These are phyloP conservation scores for Mycosphaerella arachidis DNA, from an alignment of 2,329 filamentous ascomycete genomes.

Conservation along the genomic window DNA sequence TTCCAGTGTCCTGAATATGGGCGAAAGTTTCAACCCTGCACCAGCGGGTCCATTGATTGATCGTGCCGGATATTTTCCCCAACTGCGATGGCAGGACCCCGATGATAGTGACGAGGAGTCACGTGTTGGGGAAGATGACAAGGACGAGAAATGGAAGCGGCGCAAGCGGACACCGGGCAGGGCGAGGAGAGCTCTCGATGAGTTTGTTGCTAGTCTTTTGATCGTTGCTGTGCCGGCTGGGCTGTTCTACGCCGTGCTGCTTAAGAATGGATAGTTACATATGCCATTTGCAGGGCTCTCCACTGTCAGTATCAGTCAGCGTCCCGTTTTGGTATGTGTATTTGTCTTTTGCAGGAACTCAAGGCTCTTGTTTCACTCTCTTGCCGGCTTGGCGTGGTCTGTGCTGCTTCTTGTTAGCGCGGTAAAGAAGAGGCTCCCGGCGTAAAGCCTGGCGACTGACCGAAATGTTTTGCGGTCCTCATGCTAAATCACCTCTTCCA, in stretches of 20 bases:
- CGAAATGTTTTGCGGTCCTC: too few species aligned
- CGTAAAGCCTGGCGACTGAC: too few species aligned
- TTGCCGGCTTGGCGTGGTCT: too few species aligned
- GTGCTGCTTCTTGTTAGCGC: too few species aligned
- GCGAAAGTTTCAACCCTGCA: slow-evolving; percentile 16
- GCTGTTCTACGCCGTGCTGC: slow-evolving; percentile 18
- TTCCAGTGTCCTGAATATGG: slow-evolving; percentile 28
- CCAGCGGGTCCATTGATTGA: slow-evolving; percentile 36
- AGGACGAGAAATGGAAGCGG: slow-evolving; percentile 17
- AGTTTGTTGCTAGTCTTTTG: slow-evolving; percentile 14
- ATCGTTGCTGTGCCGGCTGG: slow-evolving; percentile 17
- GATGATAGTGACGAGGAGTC: slow-evolving; percentile 29
- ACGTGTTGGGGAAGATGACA: slow-evolving; percentile 18
- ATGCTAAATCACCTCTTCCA: too few species aligned
- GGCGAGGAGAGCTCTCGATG: slow-evolving; percentile 18
- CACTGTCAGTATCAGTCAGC: too few species aligned
- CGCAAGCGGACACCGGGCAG: slow-evolving; percentile 12
- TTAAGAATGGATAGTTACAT: slow-evolving; percentile 14
- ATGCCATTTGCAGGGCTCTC: too few species aligned
- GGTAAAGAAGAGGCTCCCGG: too few species aligned
- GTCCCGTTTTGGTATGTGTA: too few species aligned
- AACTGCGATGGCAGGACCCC: slow-evolving; percentile 30
- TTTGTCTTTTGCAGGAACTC: too few species aligned
- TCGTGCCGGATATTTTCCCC: slow-evolving; percentile 40
- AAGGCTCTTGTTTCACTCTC: too few species aligned